A percentile compares a stretch with the other conserved stretches of the same genome.
Evolutionary conservation across 2,329 filamentous ascomycete species (phyloP).

Genomic region (Pseudogymnoascus verrucosus): DNA sequence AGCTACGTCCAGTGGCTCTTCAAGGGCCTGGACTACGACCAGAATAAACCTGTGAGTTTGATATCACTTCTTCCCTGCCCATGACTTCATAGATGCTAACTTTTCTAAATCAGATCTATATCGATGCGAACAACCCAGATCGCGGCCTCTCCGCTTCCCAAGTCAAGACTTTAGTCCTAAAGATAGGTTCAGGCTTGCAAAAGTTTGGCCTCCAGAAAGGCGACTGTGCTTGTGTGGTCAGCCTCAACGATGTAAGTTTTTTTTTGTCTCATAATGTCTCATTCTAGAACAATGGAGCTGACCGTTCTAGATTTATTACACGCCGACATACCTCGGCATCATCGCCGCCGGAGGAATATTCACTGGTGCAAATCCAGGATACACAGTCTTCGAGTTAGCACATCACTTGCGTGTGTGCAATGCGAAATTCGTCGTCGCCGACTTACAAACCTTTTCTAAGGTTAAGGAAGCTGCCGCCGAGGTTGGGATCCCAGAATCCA

Average conservation of each 20-base stretch:
- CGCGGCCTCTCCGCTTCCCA: constrained; percentile 22
- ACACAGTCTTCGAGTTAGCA: constrained; percentile 22
- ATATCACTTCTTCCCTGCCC: neutral
- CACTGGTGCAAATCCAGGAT: constrained; percentile 23
- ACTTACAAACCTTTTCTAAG: constrained; percentile 20
- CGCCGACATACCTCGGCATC: constrained; percentile 19
- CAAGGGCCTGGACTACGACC: neutral
- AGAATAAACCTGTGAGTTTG: constrained; percentile 7
- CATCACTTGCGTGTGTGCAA: constrained; percentile 24
- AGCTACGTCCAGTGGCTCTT: constrained; percentile 2
- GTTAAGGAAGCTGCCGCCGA: constrained; percentile 20
- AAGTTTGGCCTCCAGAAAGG: constrained; percentile 21
- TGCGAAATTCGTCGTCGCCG: constrained; percentile 22
- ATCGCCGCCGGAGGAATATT: constrained; percentile 24
- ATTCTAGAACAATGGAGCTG: neutral
- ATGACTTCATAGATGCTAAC: neutral
- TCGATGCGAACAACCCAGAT: constrained; percentile 2
- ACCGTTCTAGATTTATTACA: constrained; percentile 18
- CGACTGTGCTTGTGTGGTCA: constrained; percentile 25
- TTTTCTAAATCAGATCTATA: neutral
- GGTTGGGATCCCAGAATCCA: constrained; percentile 20
- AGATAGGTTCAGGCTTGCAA: constrained; percentile 23
- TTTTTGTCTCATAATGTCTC: neutral
- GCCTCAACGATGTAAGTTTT: constrained; percentile 24
- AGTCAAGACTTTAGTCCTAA: constrained; percentile 19